Evolutionary conservation across 140 eudicot genomes (phyloP).

Genomic region (Bidens hawaiensis): DNA sequence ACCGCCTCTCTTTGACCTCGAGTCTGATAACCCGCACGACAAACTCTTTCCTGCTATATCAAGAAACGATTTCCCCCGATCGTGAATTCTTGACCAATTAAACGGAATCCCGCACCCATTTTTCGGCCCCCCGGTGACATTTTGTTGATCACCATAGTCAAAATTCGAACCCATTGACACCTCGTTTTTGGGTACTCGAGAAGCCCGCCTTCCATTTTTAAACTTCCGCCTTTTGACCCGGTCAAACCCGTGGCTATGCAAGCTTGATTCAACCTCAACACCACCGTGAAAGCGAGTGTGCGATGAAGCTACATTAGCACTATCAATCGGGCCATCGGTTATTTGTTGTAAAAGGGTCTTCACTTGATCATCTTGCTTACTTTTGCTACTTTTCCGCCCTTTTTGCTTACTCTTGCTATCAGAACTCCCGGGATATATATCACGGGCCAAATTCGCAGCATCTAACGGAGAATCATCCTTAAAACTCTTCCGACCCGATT

Average conservation of each 20-base stretch:
- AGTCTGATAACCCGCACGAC: conserved; percentile 92
- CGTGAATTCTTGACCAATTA: conserved; percentile 97
- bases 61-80: conserved; percentile 73
- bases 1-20: conserved; percentile 55
- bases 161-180: conserved; percentile 91
- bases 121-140: conserved; percentile 57
- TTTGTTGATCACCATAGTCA: conserved; percentile 38
- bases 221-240: conserved; percentile 68
- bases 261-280: conserved; percentile 31
- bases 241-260: conserved; percentile 37
- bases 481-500: conserved; percentile 36
- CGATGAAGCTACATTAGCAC: conserved; percentile 63
- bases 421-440: conserved; percentile 42
- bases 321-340: conserved; percentile 38
- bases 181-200: conserved; percentile 56
- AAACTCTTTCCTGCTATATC: conserved; percentile 90
- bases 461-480: conserved; percentile 37
- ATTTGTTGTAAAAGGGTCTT: conserved; percentile 47
- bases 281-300: conserved; percentile 33
- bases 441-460: conserved; percentile 37
- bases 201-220: conserved; percentile 51
- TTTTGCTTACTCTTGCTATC: conserved; percentile 39
- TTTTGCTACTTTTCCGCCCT: conserved; percentile 25
- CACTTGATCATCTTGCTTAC: conserved; percentile 33
- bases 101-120: conserved; percentile 90